Evolutionary conservation across 2,329 filamentous ascomycete species (phyloP), one percentile per base, ranked within the genome.

Genomic region (Penicillium fuscoglaucum): DNA sequence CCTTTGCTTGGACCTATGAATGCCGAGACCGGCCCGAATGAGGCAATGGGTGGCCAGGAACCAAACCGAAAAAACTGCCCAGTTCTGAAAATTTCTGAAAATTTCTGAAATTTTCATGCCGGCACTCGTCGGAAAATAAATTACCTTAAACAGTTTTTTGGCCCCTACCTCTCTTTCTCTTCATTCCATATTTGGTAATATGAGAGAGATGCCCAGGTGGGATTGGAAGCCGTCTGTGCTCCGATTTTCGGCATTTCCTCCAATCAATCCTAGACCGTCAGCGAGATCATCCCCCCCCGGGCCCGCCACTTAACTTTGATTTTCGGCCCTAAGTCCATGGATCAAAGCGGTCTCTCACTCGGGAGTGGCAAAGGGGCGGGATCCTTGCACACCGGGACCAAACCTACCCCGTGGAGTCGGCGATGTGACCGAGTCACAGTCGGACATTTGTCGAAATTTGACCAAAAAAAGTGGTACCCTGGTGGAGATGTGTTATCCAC

Each of bases 401-500:
- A 41, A 40, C 28, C 21, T 57, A 56, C 55, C 35, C 44, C 54
- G 55, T 57, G 55, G 43, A 57, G 55, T 58, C 55, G 55, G 55
- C 43, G 55, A 13, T 8, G 3, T 43, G 50, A 28, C n/a, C 55
- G 49, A 58, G 50, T 58, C 37, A 58, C 37, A 57, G 24, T 46
- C 55, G n/a, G 26, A 19, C 43, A 46, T 21, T 21, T 48, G 43
- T 19, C 29, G 15, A 26, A 57, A 29, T 33, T 28, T 21, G 50
- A 47, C 43, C 7, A 41, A 26, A 29, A 19, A 21, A 19, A 12
- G 41, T 53, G 55, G 17, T 21, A 43, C 29, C 19, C 4, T 2
- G 35, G 48, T 58, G 55, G 44, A 43, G 8, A 39, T 3, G 31
- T 17, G 6, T 12, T 43, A 40, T 19, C 37, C 37, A 40, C 37